Percentiles rank a stretch among this genome's conserved stretches.
Evolutionary conservation across 169 alveolate species (phyloP).

Genomic region (Plasmodium reichenowi): DNA sequence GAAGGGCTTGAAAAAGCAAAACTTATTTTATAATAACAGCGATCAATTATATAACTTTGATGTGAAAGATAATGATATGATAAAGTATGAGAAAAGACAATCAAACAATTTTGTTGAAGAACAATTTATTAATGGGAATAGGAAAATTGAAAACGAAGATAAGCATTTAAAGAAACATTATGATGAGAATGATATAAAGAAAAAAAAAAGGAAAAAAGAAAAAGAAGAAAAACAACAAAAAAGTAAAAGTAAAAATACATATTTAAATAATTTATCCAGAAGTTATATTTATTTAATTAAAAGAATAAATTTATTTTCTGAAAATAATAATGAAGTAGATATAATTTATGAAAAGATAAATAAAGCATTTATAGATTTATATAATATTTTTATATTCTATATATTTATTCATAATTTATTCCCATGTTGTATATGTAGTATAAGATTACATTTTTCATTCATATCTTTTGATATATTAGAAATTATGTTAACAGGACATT

Average conservation of each 20-base stretch:
- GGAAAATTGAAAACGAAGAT: no score
- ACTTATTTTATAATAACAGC: neutral
- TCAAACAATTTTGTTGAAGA: no score
- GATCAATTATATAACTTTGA: neutral
- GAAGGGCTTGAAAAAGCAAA: neutral
- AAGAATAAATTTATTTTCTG: constrained; percentile 57
- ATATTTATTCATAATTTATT: constrained; percentile 30
- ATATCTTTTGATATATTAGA: constrained; percentile 58
- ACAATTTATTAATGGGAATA: no score
- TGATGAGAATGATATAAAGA: neutral
- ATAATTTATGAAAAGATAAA: constrained; percentile 54
- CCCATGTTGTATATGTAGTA: constrained; percentile 68
- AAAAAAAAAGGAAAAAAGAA: constrained; percentile 15
- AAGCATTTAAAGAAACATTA: no score
- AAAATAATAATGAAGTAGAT: constrained; percentile 66
- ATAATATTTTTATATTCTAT: constrained; percentile 59
- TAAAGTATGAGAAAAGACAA: neutral
- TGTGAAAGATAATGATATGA: neutral
- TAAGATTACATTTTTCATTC: constrained; percentile 24
- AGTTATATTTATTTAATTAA: constrained; percentile 69
- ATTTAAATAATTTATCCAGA: constrained; percentile 56
- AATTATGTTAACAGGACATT: constrained; percentile 73
- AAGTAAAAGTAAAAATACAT: constrained; percentile 42
- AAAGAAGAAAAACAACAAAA: constrained; percentile 53
- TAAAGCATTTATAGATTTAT: constrained; percentile 52